phyloP scores from a whole-genome alignment of 345 rosid species.

The Noccaea caerulescens region DNA sequence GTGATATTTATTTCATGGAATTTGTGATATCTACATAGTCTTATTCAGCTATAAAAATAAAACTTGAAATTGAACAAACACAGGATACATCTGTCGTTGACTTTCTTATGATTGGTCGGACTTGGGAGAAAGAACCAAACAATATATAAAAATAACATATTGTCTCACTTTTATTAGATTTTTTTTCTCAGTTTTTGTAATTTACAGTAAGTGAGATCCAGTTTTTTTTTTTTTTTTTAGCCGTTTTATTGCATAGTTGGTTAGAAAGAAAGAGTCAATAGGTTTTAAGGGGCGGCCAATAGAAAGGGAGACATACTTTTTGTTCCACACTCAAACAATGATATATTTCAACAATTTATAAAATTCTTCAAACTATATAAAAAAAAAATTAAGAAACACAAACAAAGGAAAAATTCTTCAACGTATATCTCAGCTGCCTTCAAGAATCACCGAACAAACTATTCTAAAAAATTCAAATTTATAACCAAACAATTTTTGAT shows the following conservation, averaged over 20 bases:
- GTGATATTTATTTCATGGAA: slow-evolving; percentile 5
- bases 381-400: background rate
- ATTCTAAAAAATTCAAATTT: slow-evolving; percentile 32
- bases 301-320: background rate
- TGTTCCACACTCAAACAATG: slow-evolving; percentile 31
- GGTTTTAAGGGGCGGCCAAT: slow-evolving; percentile 5
- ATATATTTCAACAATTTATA: slow-evolving; percentile 13
- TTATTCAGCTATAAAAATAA: background rate
- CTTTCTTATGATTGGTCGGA: slow-evolving; percentile 19
- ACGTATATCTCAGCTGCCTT: slow-evolving; percentile 26
- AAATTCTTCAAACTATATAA: slow-evolving; percentile 25
- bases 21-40: slow-evolving; percentile 23
- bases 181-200: background rate
- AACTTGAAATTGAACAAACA: slow-evolving; percentile 21
- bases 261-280: slow-evolving; percentile 12
- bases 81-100: slow-evolving; percentile 26
- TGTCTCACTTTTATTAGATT: background rate
- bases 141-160: background rate
- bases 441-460: slow-evolving; percentile 34
- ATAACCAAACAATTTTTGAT: slow-evolving; percentile 38
- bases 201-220: background rate
- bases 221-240: background rate
- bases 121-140: background rate
- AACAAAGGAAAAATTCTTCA: slow-evolving; percentile 5
- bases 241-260: slow-evolving; percentile 26